Evolutionary conservation across 805 yeast genomes (phyloP).

Genomic region (Candida easanensis): DNA sequence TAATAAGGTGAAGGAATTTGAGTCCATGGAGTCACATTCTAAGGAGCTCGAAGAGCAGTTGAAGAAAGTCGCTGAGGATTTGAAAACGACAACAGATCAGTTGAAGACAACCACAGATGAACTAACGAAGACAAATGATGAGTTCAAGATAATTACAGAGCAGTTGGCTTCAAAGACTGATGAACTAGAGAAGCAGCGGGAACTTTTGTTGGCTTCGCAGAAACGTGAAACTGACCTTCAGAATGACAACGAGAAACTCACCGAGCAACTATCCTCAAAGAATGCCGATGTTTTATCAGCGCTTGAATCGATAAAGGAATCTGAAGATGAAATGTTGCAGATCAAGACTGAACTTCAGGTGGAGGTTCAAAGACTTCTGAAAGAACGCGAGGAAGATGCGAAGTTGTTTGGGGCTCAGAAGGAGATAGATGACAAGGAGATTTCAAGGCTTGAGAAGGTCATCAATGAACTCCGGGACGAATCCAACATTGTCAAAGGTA

Average conservation of each 20-base stretch:
- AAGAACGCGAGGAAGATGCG: background rate
- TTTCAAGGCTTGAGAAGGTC: slow-evolving; percentile 2
- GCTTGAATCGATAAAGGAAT: background rate
- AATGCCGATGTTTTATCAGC: background rate
- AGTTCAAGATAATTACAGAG: too few species aligned
- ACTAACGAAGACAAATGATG: too few species aligned
- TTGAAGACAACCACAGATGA: background rate
- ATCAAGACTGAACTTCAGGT: background rate
- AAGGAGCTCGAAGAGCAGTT: background rate
- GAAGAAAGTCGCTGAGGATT: background rate
- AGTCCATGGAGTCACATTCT: background rate
- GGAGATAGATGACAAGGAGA: slow-evolving; percentile 1
- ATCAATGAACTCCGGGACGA: slow-evolving; percentile 13
- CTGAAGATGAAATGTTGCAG: background rate
- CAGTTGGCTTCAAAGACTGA: too few species aligned
- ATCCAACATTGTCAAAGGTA: slow-evolving; percentile 8
- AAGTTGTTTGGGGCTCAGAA: background rate
- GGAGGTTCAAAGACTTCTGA: background rate
- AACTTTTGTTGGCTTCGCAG: background rate
- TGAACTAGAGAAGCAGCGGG: background rate
- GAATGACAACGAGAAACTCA: too few species aligned
- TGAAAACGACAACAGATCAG: background rate
- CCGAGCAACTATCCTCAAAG: too few species aligned
- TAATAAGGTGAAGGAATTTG: background rate
- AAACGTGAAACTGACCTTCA: too few species aligned